Evolutionary conservation across 1,284 basidiomycete species (phyloP).

Genomic region (Tilletia caries): DNA sequence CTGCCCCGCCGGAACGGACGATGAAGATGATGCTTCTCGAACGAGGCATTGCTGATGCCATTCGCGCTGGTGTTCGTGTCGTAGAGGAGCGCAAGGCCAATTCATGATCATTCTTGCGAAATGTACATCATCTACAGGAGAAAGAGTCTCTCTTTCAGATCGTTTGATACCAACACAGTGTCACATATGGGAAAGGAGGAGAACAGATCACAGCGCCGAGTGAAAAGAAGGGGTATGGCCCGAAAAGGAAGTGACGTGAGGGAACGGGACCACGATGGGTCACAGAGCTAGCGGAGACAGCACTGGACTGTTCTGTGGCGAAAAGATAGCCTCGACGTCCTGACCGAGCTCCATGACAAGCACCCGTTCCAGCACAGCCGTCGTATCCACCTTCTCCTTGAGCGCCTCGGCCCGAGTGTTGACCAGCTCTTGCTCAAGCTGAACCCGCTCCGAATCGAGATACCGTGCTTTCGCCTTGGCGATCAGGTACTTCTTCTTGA

Average conservation of each 20-base stretch:
- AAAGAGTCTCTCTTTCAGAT: too few relatives aligned
- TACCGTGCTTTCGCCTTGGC: slow-evolving; percentile 45
- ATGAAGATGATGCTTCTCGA: background rate
- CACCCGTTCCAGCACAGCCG: slow-evolving; percentile 31
- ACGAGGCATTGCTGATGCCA: slow-evolving; percentile 1
- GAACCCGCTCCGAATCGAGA: slow-evolving; percentile 21
- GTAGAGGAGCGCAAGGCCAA: background rate
- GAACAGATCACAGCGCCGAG: too few relatives aligned
- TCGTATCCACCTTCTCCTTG: slow-evolving; percentile 22
- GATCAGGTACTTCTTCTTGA: slow-evolving; percentile 37
- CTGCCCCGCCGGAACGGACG: background rate
- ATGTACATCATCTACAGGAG: too few relatives aligned
- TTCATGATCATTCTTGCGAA: background rate
- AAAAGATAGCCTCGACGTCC: slow-evolving; percentile 42
- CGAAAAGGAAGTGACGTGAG: too few relatives aligned
- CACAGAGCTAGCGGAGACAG: slow-evolving; percentile 7
- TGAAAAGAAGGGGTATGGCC: too few relatives aligned
- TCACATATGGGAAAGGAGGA: too few relatives aligned
- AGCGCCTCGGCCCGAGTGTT: slow-evolving; percentile 18
- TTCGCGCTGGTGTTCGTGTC: background rate
- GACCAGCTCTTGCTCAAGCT: slow-evolving; percentile 31
- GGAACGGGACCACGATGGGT: background rate
- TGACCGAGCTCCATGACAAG: slow-evolving; percentile 28
- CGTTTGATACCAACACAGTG: too few relatives aligned
- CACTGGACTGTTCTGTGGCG: slow-evolving; percentile 22